Percentiles rank a stretch among this genome's conserved stretches.
Evolutionary conservation across 495 filamentous ascomycete genomes (phyloP).

Genomic region (Neohortaea acidophila): DNA sequence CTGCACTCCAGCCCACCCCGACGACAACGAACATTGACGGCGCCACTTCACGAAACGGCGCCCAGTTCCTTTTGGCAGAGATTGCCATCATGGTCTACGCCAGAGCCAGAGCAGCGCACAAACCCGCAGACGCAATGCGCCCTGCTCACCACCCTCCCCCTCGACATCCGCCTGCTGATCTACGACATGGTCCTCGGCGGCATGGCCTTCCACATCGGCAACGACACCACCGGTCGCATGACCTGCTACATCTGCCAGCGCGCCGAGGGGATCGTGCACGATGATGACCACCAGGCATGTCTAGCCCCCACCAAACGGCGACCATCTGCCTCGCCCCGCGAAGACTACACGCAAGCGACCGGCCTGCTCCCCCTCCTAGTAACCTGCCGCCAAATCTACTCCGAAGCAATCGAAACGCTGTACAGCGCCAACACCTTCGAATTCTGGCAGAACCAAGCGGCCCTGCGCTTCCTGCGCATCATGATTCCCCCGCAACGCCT

Average conservation of each 20-base stretch:
- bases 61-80: conserved; percentile 2
- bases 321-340: conserved; percentile 8
- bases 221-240: conserved; percentile 10
- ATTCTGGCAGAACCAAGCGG: conserved; percentile 11
- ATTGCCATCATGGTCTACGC: conserved; percentile 1
- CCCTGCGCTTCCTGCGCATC: conserved; percentile 13
- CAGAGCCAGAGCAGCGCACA: conserved; percentile 4
- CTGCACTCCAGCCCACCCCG: conserved; percentile 6
- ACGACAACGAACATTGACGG: conserved; percentile 13
- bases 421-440: conserved; percentile 31
- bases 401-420: conserved; percentile 16
- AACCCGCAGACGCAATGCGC: conserved; percentile 5
- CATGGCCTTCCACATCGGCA: conserved; percentile 14
- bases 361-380: conserved; percentile 18
- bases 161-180: conserved; percentile 18
- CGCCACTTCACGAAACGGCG: conserved; percentile 5
- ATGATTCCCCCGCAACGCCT: conserved; percentile 13
- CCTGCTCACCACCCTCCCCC: conserved; percentile 13
- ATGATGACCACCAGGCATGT: conserved; percentile 8
- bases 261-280: conserved; percentile 5
- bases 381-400: conserved; percentile 22
- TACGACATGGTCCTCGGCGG: conserved; percentile 16
- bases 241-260: conserved; percentile 10
- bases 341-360: conserved; percentile 10
- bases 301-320: not conserved